Percentiles rank a stretch among this genome's conserved stretches.
Evolutionary conservation across 306 rosid genomes (phyloP).

Genomic region (Cercis canadensis): DNA sequence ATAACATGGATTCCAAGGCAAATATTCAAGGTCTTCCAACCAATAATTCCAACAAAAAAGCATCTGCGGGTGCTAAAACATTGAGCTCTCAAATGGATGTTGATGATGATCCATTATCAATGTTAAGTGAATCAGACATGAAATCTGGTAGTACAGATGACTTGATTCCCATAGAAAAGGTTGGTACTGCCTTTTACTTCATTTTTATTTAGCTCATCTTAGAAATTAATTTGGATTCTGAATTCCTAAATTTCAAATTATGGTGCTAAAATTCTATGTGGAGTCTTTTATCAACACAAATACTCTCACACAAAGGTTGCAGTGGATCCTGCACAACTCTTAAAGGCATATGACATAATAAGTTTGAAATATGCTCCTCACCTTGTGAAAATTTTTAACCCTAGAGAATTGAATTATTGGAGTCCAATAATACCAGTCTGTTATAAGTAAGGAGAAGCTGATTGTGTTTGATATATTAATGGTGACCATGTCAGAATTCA

Average conservation of each 20-base stretch:
- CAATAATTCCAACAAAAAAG: constrained; percentile 41
- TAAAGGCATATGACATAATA: neutral
- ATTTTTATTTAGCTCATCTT: neutral
- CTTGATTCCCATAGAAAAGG: constrained; percentile 58
- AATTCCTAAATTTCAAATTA: constrained; percentile 14
- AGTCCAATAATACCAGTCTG: neutral
- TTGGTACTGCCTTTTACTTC: constrained; percentile 31
- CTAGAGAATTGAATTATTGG: neutral
- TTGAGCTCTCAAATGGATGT: constrained; percentile 41
- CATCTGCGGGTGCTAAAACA: constrained; percentile 36
- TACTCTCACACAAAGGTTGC: neutral
- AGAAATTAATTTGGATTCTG: constrained; percentile 16
- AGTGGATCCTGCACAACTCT: neutral
- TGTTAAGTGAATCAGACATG: constrained; percentile 41
- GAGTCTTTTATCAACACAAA: constrained; percentile 14
- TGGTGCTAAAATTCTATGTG: constrained; percentile 20
- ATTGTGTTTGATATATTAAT: constrained; percentile 32
- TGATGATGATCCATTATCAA: constrained; percentile 47
- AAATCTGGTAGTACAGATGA: constrained; percentile 44
- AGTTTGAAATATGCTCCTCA: constrained; percentile 24
- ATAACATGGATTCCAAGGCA: constrained; percentile 45
- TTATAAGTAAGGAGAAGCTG: constrained; percentile 2
- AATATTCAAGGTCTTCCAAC: constrained; percentile 39
- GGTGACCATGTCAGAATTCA: constrained; percentile 14
- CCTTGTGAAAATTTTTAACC: neutral